Base-by-base conservation (phyloP, 148 eudicot genomes). In the Linanthus parryae region DNA sequence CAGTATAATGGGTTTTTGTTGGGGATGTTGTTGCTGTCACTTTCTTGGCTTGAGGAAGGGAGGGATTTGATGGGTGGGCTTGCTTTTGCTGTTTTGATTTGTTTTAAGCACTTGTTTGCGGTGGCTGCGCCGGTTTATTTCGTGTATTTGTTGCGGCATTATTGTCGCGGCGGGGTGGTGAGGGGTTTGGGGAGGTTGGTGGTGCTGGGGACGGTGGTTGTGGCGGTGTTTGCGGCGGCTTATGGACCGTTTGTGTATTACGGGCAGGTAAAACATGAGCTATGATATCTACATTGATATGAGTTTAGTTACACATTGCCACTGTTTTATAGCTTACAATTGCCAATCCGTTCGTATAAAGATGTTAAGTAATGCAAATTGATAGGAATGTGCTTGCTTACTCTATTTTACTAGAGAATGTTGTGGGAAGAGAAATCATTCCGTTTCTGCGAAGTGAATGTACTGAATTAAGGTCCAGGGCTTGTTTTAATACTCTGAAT, bases 111-210 rank as follows among this genome's bases (percentile, higher is more conserved):
- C 58, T 58, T 92, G 56, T 92, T 92, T 70, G 94, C 90, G 2
- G 96, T 92, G 66, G 99, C 96, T 45, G 99, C 72, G 4, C 99
- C 99, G n/a, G 80, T 92, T 44, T 92, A 87, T 67, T 92, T 87
- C 35, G 96, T 92, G 59, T 92, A 92, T 68, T 68, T 92, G 75
- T 63, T 92, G 64, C 55, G 96, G 68, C 94, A 79, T 73, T 92
- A 82, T 48, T 92, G 94, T 51, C 62, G 73, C 41, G 96, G 96
- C 15, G 90, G 99, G 28, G 33, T 79, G 17, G 12, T 75, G 29
- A 82, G 56, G 73, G 98, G 96, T 35, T 79, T 92, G 22, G 70
- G 78, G 52, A 51, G 68, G 61, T 59, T 92, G 78, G 79, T 70
- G 53, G 5, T 62, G 41, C 66, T 84, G 91, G 99, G 99, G 11